These are phyloP conservation scores for Taphrina populina DNA, from an alignment of 1,139 yeast genomes.

Conservation along the genomic window DNA sequence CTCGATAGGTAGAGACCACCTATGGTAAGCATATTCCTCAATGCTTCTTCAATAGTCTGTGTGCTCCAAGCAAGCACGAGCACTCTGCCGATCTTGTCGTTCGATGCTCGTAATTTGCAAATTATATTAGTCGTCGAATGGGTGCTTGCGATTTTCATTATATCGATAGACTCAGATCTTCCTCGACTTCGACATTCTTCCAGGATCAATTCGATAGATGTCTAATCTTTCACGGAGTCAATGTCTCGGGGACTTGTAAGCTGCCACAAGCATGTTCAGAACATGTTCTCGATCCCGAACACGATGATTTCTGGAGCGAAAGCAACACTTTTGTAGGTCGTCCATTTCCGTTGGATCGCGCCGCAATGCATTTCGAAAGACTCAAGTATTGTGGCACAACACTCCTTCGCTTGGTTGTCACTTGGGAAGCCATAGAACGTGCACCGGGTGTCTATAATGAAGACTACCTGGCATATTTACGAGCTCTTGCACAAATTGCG, in stretches of 20 bases:
- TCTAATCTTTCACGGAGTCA: constrained; percentile 22
- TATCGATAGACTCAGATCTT: background rate
- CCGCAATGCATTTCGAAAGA: constrained; percentile 63
- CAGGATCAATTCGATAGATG: constrained; percentile 25
- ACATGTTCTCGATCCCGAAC: constrained; percentile 5
- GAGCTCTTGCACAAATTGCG: constrained; percentile 59
- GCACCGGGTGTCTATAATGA: constrained; percentile 86
- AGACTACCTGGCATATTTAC: constrained; percentile 69
- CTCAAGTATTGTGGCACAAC: constrained; percentile 81
- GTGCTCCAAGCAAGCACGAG: too few relatives aligned
- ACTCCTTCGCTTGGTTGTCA: constrained; percentile 68
- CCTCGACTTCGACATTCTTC: constrained; percentile 6
- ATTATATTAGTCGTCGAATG: too few relatives aligned
- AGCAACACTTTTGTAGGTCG: constrained; percentile 74
- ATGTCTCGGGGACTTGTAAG: constrained; percentile 30
- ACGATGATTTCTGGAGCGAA: constrained; percentile 60
- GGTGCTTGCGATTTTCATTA: constrained; percentile 2
- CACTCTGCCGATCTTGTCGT: too few relatives aligned
- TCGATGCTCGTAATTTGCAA: too few relatives aligned
- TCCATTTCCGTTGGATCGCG: constrained; percentile 75
- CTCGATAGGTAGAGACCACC: too few relatives aligned
- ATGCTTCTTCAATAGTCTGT: too few relatives aligned
- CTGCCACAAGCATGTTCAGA: constrained; percentile 10
- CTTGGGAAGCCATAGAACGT: constrained; percentile 88
- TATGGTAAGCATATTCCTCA: too few relatives aligned